Evolutionary conservation across 805 yeast species (phyloP), one percentile per base, ranked within the genome.

Genomic region (Candida multigemmis): DNA sequence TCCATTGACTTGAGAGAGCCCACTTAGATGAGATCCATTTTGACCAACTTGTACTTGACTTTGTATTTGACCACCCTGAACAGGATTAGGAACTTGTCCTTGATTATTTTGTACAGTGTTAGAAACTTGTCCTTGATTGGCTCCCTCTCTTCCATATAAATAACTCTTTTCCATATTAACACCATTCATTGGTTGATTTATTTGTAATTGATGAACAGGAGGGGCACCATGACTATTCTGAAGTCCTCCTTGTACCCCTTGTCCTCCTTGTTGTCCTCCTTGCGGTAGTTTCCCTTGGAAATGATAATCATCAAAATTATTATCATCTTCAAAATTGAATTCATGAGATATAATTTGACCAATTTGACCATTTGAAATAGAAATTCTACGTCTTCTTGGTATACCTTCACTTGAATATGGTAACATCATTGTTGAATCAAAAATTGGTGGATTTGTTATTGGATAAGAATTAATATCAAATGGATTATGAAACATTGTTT

Each of bases 311-410:
- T 30, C 24, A 1, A 24, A 9, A 16, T 28, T 33, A 16, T 16
- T 23, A 14, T 55, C 56, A 26, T 46, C 41, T 22, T 50, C 46
- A 27, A 50, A 50, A 14, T 48, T 44, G 2, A 64, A 64, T 34
- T 60, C 67, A 37, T 62, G 67, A 38, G 50, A 60, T 23, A 72
- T 66, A 19, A 81, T 68, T 44, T 81, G 93, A 25, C 86, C 82
- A 37, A 81, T 81, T 44, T 81, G 93, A 42, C 93, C 93, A 52
- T 81, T 81, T 7, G 89, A 78, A 27, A 81, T 81, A 23, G 91
- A 80, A 3, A 81, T 75, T 45, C 93, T 66, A 44, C 78, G 59
- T 24, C 67, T 43, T 12, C 59, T 46, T 5, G 43, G 40, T 2
- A 52, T 50, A n/a, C 56, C 56, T 20, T 44, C 58, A 21, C 50